Evolutionary conservation across 345 rosid genomes (phyloP), one percentile per base, ranked within the genome.

Genomic region (Citrus reticulata): DNA sequence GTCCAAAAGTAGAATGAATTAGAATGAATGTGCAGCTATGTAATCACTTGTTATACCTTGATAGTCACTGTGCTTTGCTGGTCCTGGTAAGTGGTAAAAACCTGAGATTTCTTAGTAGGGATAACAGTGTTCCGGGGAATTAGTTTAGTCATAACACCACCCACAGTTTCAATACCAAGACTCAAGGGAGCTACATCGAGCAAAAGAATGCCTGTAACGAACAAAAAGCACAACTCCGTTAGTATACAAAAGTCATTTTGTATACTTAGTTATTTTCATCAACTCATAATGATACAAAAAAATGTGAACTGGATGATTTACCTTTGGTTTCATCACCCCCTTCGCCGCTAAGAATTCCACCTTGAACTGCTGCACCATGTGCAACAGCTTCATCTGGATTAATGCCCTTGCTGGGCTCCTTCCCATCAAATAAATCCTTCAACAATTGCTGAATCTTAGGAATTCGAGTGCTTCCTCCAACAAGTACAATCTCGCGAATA

Each of bases 371-470:
- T 0, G 93, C 94, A 2, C 93, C 94, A 67, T 84, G 82, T 1
- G 93, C 89, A 4, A 89, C 91, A 17, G 91, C 94, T 78, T 91
- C 91, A 73, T 91, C 93, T 4, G 93, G 90, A 82, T 89, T 87
- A 42, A 88, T 77, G 34, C 88, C 89, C 74, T 82, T 88, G 73
- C 73, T 85, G 0, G 86, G 89, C 63, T 89, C 91, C 80, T 86
- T 88, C 40, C 91, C 90, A 22, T 85, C 84, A 25, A 90, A 90
- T 77, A 85, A 83, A 66, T 88, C 90, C 72, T 82, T 88, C 81
- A 89, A 70, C 77, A 89, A 4, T 62, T 89, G 84, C 73, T 83
- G 91, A 60, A 89, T 82, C 78, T 87, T 87, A 4, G 89, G 91
- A 20, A 91, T 88, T 61, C 91, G 60, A 11, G 91, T 89, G 65